Evolutionary conservation across 1,284 basidiomycete species (phyloP).

Genomic region (Xerocomus minutiporus): DNA sequence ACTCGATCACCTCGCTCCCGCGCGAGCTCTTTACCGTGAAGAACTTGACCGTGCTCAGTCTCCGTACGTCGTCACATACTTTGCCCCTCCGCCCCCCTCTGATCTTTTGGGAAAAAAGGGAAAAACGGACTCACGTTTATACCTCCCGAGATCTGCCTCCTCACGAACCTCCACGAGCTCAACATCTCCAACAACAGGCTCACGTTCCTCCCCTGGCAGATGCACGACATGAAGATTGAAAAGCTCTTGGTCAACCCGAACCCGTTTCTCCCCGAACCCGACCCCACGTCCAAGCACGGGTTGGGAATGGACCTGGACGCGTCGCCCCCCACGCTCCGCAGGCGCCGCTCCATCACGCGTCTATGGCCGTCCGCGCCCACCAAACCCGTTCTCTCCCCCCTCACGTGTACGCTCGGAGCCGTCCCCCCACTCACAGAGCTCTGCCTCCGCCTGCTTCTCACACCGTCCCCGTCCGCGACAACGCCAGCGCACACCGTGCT

Average conservation of each 20-base stretch:
- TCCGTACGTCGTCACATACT: constrained; percentile 24
- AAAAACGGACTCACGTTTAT: constrained; percentile 50
- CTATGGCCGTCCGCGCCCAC: no score
- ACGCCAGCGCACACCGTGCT: constrained; percentile 23
- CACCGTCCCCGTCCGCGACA: constrained; percentile 14
- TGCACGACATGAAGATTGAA: constrained; percentile 49
- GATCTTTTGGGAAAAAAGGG: constrained; percentile 10
- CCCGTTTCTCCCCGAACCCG: constrained; percentile 41
- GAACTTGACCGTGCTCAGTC: constrained; percentile 32
- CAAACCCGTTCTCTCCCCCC: constrained; percentile 1
- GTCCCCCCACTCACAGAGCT: constrained; percentile 49
- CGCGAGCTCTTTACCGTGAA: constrained; percentile 25
- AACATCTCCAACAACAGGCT: constrained; percentile 62
- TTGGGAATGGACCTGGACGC: no score
- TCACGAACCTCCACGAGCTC: constrained; percentile 54
- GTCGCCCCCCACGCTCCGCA: constrained; percentile 32
- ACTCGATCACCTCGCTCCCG: constrained; percentile 25
- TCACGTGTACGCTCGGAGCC: constrained; percentile 20
- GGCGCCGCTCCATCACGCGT: no score
- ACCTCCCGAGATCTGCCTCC: constrained; percentile 60
- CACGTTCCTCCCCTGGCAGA: constrained; percentile 60
- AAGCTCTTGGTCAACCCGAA: constrained; percentile 51
- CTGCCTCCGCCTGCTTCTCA: constrained; percentile 46
- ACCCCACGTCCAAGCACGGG: no score
- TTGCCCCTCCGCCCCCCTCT: not conserved